These are phyloP conservation scores for Termitomyces heimii DNA, from an alignment of 768 basidiomycete species.

Conservation along the genomic window DNA sequence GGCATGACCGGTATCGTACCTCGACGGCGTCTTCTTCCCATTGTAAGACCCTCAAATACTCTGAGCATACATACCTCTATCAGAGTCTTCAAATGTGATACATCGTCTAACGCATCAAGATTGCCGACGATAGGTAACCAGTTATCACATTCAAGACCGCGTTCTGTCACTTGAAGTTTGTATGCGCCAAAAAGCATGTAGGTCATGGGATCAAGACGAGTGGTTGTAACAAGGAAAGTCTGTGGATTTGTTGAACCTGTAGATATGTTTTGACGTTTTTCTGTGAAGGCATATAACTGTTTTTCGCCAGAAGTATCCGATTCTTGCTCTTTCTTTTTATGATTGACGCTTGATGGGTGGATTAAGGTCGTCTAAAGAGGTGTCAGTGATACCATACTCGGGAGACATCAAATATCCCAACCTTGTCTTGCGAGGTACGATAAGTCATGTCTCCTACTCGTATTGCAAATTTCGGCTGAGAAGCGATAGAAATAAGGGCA, in stretches of 20 bases:
- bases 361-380: slow-evolving; percentile 60
- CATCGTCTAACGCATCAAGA: slow-evolving; percentile 68
- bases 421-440: slow-evolving; percentile 82
- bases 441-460: slow-evolving; percentile 60
- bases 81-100: slow-evolving; percentile 73
- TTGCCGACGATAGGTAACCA: slow-evolving; percentile 86
- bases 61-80: slow-evolving; percentile 84
- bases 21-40: slow-evolving; percentile 30
- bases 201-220: slow-evolving; percentile 80
- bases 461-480: slow-evolving; percentile 88
- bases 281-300: slow-evolving; percentile 75
- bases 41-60: slow-evolving; percentile 81
- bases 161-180: slow-evolving; percentile 59
- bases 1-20: slow-evolving; percentile 28
- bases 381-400: background rate
- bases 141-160: slow-evolving; percentile 80
- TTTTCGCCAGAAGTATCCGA: slow-evolving; percentile 40
- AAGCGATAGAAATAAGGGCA: slow-evolving; percentile 78
- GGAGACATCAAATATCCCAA: slow-evolving; percentile 23
- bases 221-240: slow-evolving; percentile 74
- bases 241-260: slow-evolving; percentile 39
- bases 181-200: slow-evolving; percentile 91
- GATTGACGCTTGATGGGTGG: slow-evolving; percentile 84
- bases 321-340: slow-evolving; percentile 45
- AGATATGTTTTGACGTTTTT: slow-evolving; percentile 77